Conservation (phyloP, 352 stramenopile species). For the Bremia lactucae region DNA sequence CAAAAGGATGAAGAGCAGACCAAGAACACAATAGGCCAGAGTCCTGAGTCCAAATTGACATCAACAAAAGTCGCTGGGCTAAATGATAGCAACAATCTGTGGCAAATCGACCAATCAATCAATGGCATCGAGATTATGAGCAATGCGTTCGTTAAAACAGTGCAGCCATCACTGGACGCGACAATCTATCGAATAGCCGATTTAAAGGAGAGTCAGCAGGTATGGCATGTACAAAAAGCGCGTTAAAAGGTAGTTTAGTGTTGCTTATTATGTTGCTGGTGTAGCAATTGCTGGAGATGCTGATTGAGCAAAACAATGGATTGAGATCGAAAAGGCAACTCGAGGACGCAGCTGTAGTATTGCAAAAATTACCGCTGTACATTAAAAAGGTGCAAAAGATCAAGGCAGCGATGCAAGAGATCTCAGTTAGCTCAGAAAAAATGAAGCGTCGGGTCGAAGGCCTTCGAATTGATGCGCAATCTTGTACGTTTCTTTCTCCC, state of each 20-base stretch:
- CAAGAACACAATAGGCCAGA: constrained; percentile 8
- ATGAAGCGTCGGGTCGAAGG: constrained; percentile 65
- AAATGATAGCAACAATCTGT: constrained; percentile 20
- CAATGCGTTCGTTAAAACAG: constrained; percentile 33
- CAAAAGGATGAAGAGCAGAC: constrained; percentile 5
- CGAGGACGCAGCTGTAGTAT: constrained; percentile 44
- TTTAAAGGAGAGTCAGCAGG: constrained; percentile 36
- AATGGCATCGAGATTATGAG: constrained; percentile 48
- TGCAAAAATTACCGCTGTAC: constrained; percentile 65
- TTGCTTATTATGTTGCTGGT: constrained; percentile 1
- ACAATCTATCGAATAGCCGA: constrained; percentile 67
- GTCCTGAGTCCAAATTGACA: constrained; percentile 1
- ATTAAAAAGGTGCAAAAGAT: constrained; percentile 55
- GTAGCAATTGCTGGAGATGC: constrained; percentile 40
- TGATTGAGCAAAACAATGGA: constrained; percentile 36
- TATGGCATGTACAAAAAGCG: not conserved
- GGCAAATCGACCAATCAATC: constrained; percentile 29
- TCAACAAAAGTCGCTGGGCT: not conserved
- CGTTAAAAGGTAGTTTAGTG: constrained; percentile 1
- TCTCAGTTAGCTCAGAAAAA: constrained; percentile 40
- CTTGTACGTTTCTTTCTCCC: no score
- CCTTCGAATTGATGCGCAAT: constrained; percentile 67
- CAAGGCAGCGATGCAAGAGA: constrained; percentile 47
- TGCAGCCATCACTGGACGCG: constrained; percentile 51
- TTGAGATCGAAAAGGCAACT: constrained; percentile 50